Evolutionary conservation across 1,284 basidiomycete genomes (phyloP).

Genomic region (Ganoderma meredithae): DNA sequence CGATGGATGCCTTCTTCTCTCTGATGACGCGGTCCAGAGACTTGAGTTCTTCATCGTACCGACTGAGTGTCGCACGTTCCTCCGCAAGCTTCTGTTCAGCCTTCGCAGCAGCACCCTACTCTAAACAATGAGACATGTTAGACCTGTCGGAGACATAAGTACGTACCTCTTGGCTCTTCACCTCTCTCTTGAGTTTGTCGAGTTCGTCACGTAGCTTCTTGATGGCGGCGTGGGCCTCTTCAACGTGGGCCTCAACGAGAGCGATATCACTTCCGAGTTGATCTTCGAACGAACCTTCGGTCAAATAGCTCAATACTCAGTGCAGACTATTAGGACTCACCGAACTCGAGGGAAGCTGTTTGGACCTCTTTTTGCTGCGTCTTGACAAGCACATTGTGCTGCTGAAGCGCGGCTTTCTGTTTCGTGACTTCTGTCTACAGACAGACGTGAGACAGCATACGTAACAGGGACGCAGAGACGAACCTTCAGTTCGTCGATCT

Average conservation of each 20-base stretch:
- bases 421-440: constrained; percentile 78
- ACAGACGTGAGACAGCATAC: background rate
- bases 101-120: constrained; percentile 64
- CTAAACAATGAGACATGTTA: background rate
- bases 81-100: constrained; percentile 81
- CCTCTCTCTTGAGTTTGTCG: constrained; percentile 60
- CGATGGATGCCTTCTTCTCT: constrained; percentile 79
- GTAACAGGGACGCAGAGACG: constrained; percentile 17
- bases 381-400: constrained; percentile 85
- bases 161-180: constrained; percentile 62
- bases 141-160: background rate
- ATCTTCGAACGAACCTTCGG: constrained; percentile 54
- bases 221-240: constrained; percentile 66
- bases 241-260: constrained; percentile 62
- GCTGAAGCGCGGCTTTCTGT: constrained; percentile 84
- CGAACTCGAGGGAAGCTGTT: constrained; percentile 86
- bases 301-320: background rate
- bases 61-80: constrained; percentile 86
- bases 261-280: constrained; percentile 87
- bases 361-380: constrained; percentile 90
- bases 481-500: constrained; percentile 94
- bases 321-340: constrained; percentile 50
- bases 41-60: constrained; percentile 89
- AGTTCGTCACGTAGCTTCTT: constrained; percentile 72
- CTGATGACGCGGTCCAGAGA: constrained; percentile 85